These are phyloP conservation scores for Boletus pseudo-olivaceus DNA, from an alignment of 768 basidiomycete species.

Conservation along the genomic window DNA sequence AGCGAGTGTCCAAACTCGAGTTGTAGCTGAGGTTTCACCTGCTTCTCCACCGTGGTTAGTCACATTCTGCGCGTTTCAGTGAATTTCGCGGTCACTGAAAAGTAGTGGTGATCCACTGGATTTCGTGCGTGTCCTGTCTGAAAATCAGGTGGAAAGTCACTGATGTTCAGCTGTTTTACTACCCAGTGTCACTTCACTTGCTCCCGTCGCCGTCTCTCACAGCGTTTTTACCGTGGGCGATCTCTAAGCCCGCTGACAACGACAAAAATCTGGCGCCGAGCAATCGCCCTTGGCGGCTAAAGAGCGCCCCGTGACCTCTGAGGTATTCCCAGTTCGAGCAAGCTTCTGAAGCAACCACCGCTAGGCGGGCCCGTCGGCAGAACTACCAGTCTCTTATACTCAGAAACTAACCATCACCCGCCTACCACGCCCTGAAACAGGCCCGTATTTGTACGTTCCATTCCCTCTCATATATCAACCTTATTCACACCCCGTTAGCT, in stretches of 20 bases:
- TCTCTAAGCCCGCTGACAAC: not conserved
- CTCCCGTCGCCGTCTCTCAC: not conserved
- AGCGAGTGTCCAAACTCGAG: not conserved
- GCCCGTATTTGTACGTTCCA: constrained; percentile 12
- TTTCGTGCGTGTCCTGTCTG: too few relatives aligned
- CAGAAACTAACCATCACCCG: constrained; percentile 2
- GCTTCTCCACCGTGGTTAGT: too few relatives aligned
- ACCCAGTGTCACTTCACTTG: not conserved
- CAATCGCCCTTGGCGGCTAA: constrained; percentile 4
- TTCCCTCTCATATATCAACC: not conserved
- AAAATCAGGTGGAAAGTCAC: too few relatives aligned
- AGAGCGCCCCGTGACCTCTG: constrained; percentile 1
- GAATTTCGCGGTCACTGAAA: too few relatives aligned
- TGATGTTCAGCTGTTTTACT: too few relatives aligned
- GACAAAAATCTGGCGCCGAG: not conserved
- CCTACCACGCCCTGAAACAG: constrained; percentile 9
- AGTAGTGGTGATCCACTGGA: too few relatives aligned
- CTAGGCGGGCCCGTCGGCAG: not conserved
- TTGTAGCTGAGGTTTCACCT: not conserved
- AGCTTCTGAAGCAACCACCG: constrained; percentile 11
- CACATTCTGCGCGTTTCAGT: too few relatives aligned
- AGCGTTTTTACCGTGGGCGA: not conserved
- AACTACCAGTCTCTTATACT: not conserved
- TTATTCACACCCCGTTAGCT: constrained; percentile 1
- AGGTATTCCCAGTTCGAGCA: constrained; percentile 12